Conservation (phyloP, 352 stramenopile genomes). For the Pythium sukuiense region DNA sequence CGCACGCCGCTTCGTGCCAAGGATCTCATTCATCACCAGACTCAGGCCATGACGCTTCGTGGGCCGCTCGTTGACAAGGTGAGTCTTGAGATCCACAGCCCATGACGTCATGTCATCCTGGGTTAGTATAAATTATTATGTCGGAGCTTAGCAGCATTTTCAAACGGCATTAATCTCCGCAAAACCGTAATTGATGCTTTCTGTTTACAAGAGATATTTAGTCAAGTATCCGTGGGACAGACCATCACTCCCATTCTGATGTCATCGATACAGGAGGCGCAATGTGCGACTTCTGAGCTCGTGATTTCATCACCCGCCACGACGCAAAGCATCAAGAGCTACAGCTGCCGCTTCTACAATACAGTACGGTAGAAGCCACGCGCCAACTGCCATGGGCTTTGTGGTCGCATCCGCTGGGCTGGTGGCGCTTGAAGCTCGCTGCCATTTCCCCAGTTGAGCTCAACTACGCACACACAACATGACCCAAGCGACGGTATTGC, state of each 20-base stretch:
- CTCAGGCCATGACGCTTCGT: constrained; percentile 1
- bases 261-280: constrained; percentile 4
- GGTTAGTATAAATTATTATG: background rate
- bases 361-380: background rate
- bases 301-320: constrained; percentile 10
- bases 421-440: background rate
- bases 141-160: background rate
- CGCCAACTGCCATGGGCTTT: background rate
- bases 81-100: background rate
- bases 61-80: background rate
- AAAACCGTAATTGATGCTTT: background rate
- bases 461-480: background rate
- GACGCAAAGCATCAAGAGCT: background rate
- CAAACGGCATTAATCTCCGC: background rate
- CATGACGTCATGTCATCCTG: background rate
- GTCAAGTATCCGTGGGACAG: background rate
- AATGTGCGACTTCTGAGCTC: background rate
- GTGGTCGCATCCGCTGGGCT: background rate
- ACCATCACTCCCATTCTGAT: constrained; percentile 7
- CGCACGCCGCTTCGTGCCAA: background rate
- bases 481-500: constrained; percentile 7
- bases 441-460: background rate
- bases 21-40: background rate
- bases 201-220: too few species aligned
- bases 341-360: background rate